Percentiles rank a stretch among this genome's conserved stretches.
These are phyloP conservation scores for Boeremia exigua DNA, from an alignment of 2,329 filamentous ascomycete species.

Conservation along the genomic window DNA sequence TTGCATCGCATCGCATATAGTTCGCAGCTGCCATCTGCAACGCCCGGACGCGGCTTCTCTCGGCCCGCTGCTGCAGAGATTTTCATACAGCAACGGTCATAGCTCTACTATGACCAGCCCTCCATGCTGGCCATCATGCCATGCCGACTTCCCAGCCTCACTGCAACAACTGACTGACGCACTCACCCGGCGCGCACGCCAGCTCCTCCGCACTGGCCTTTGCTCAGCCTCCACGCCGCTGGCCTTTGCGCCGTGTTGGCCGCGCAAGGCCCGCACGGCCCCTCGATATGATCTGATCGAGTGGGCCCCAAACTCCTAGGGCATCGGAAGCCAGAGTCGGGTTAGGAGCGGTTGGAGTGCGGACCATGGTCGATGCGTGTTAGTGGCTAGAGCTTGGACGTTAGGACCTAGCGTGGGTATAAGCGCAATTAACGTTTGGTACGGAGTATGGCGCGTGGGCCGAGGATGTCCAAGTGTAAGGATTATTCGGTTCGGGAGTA, in stretches of 20 bases:
- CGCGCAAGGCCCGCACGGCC: conserved; percentile 16
- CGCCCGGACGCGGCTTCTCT: conserved; percentile 21
- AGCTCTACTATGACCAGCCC: conserved; percentile 12
- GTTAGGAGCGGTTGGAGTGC: conserved; percentile 7
- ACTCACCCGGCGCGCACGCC: neutral
- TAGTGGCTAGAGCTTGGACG: conserved; percentile 13
- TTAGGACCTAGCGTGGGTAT: conserved; percentile 15
- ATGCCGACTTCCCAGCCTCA: neutral
- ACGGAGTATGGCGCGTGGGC: conserved; percentile 19
- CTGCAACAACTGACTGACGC: neutral
- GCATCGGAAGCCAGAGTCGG: conserved; percentile 5
- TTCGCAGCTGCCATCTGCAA: conserved; percentile 14
- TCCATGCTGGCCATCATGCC: conserved; percentile 8
- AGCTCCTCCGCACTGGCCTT: neutral
- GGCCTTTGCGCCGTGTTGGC: neutral
- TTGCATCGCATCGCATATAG: conserved; percentile 15
- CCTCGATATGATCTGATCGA: conserved; percentile 20
- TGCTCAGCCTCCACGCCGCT: neutral
- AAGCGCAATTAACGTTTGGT: conserved; percentile 23
- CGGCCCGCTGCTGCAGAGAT: conserved; percentile 35
- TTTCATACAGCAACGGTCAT: conserved; percentile 22
- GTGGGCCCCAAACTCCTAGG: neutral
- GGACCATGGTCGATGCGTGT: conserved; percentile 27
- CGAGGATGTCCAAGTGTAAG: conserved; percentile 9
- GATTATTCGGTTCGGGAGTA: neutral